Evolutionary conservation across 1,284 basidiomycete genomes (phyloP), one percentile per base, ranked within the genome.

Genomic region (Dichomitus squalens): DNA sequence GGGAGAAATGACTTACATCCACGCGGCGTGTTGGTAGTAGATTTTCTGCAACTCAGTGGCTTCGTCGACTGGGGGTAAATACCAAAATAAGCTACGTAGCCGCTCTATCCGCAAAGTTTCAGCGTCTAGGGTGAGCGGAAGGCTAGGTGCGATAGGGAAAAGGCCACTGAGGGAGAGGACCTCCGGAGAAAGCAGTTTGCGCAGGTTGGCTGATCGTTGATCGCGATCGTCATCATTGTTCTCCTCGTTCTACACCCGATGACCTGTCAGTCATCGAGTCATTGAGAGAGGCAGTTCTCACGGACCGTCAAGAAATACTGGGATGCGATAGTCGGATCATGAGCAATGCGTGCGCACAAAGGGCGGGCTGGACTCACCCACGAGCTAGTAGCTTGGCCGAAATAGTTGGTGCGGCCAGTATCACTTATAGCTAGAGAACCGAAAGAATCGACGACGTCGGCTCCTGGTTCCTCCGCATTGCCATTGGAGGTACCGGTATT

Each of bases 381-480:
- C n/a, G 89, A 91, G 60, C 86, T 90, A 20, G 89, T 89, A 27
- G 81, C 86, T 39, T 86, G 85, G 3, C 88, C 89, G 63, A 81
- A 90, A 67, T 88, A 91, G 65, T 86, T 90, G 20, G 87, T 81
- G 41, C 83, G 81, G 7, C 88, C 88, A 1, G 84, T 83, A 23
- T 87, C 74, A 51, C 78, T 85, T 61, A 92, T 87, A 11, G 86
- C 84, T 9, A 92, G 73, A 0, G 88, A 87, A 20, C 89, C 89
- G 70, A 91, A 90, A 7, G 89, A 87, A 70, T 90, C 87, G 3
- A 90, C 83, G 49, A 90, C 78, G 64, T 91, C 88, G n/a, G 81
- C 79, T 47, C 81, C 81, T 52, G 74, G 76, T 53, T 89, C 86
- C 54, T 90, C 70, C 55, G 53, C 29, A 49, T 55, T 57, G 47